Conservation (phyloP, 2,329 filamentous ascomycete genomes). For the Pseudogymnoascus sp. region DNA sequence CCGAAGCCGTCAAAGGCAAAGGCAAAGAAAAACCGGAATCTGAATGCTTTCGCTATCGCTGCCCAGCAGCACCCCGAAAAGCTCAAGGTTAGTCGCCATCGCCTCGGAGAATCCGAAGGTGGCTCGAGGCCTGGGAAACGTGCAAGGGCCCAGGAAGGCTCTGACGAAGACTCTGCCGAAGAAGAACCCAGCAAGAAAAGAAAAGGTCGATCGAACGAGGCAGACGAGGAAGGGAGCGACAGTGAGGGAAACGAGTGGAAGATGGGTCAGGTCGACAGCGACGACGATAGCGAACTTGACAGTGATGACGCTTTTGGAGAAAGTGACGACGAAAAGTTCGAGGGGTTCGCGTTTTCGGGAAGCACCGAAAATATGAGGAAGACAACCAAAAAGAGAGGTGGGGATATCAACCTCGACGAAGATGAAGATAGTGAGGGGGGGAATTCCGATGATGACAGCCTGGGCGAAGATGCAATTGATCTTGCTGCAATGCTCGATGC, state of each 20-base stretch:
- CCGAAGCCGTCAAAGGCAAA: conserved; percentile 36
- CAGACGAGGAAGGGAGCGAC: conserved; percentile 52
- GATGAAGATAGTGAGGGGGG: conserved; percentile 30
- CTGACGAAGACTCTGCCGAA: conserved; percentile 34
- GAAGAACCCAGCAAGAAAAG: conserved; percentile 31
- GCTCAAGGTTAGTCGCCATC: conserved; percentile 45
- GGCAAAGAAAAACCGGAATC: conserved; percentile 37
- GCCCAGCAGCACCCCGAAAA: conserved; percentile 46
- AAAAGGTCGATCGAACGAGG: conserved; percentile 31
- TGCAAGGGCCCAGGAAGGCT: conserved; percentile 32
- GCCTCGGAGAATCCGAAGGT: conserved; percentile 47
- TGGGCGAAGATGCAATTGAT: conserved; percentile 39
- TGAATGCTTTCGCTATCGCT: conserved; percentile 59
- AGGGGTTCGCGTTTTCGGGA: conserved; percentile 59
- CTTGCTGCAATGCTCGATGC: conserved; percentile 28
- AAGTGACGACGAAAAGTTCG: conserved; percentile 64
- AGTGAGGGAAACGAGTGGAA: conserved; percentile 63
- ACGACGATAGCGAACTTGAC: conserved; percentile 62
- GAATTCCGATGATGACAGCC: conserved; percentile 63
- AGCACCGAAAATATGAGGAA: conserved; percentile 45
- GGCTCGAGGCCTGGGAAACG: conserved; percentile 33
- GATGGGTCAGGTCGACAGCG: conserved; percentile 56
- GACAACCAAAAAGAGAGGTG: conserved; percentile 38
- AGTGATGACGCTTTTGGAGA: conserved; percentile 66
- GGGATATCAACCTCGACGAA: conserved; percentile 45